phyloP scores from a whole-genome alignment of 495 filamentous ascomycete genomes.

The Penicillium dipodomyicola region DNA sequence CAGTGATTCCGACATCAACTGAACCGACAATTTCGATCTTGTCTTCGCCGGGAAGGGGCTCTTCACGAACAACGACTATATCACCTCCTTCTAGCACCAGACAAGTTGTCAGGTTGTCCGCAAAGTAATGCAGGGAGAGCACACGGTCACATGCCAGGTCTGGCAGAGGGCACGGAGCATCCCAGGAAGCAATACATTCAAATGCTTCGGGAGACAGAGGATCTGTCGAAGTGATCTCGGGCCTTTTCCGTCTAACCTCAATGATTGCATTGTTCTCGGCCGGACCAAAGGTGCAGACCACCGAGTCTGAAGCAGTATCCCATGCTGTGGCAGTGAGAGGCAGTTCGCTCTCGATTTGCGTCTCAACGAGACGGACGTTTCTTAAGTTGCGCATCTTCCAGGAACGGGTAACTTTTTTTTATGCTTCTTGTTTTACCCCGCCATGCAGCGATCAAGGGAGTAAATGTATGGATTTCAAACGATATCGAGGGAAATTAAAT shows the following conservation, averaged over 20 bases:
- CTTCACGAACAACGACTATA: conserved; percentile 79
- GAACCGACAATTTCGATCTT: conserved; percentile 93
- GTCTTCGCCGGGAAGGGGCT: conserved; percentile 63
- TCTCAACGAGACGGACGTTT: conserved; percentile 63
- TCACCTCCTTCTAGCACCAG: conserved; percentile 88
- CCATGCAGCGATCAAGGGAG: conserved; percentile 33
- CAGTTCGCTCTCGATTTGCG: conserved; percentile 51
- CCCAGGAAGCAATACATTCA: conserved; percentile 76
- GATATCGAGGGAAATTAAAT: conserved; percentile 8
- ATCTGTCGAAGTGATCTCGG: conserved; percentile 36
- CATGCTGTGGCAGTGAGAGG: conserved; percentile 70
- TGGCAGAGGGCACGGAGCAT: conserved; percentile 70
- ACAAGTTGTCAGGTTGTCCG: conserved; percentile 71
- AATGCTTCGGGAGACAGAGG: conserved; percentile 39
- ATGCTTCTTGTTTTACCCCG: conserved; percentile 37
- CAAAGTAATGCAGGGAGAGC: conserved; percentile 76
- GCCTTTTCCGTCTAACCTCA: conserved; percentile 55
- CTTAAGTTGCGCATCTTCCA: conserved; percentile 73
- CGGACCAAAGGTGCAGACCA: conserved; percentile 76
- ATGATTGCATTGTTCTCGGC: conserved; percentile 59
- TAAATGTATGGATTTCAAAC: conserved; percentile 9
- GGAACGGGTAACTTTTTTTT: conserved; percentile 27
- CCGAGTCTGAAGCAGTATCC: conserved; percentile 67
- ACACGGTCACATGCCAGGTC: conserved; percentile 68
- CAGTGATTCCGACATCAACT: conserved; percentile 84